A percentile compares a stretch with the other conserved stretches of the same genome.
Conservation (phyloP, 371 early-diverging fungal species). For the Syncephalis plumigaleata region DNA sequence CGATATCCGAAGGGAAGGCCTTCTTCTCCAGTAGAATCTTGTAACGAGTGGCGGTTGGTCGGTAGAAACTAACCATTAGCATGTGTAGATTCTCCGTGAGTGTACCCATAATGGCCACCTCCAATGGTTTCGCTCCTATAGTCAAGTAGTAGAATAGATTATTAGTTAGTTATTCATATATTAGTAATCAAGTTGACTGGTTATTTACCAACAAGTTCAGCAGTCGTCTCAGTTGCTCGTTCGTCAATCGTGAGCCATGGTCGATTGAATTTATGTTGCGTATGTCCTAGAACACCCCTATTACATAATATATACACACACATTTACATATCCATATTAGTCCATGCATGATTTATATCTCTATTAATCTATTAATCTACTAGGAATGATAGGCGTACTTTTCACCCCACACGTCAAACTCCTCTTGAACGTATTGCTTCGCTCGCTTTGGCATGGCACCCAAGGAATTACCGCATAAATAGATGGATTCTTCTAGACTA, state of each 20-base stretch:
- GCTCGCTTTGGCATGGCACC: constrained; percentile 71
- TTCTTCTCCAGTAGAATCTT: constrained; percentile 85
- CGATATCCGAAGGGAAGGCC: constrained; percentile 89
- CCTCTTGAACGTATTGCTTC: constrained; percentile 50
- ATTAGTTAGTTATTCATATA: not conserved
- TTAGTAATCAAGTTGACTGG: not conserved
- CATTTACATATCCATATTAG: no score
- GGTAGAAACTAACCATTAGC: constrained; percentile 81
- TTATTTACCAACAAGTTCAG: constrained; percentile 54
- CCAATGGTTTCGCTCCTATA: constrained; percentile 55
- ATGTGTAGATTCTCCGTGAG: constrained; percentile 86
- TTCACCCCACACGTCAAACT: constrained; percentile 75
- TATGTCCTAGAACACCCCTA: constrained; percentile 77
- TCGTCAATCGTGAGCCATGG: constrained; percentile 85
- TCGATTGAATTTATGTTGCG: constrained; percentile 59
- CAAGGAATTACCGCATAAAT: constrained; percentile 88
- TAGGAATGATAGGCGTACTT: constrained; percentile 1
- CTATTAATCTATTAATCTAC: not conserved
- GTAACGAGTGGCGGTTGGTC: constrained; percentile 48
- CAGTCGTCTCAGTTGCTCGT: constrained; percentile 42
- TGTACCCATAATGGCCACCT: constrained; percentile 83
- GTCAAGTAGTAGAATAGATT: not conserved
- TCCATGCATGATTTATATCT: no score
- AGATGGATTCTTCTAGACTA: constrained; percentile 31
- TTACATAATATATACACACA: not conserved